A percentile compares a stretch with the other conserved stretches of the same genome.
Conservation (phyloP, 495 filamentous ascomycete genomes). For the Sordaria brevicollis region DNA sequence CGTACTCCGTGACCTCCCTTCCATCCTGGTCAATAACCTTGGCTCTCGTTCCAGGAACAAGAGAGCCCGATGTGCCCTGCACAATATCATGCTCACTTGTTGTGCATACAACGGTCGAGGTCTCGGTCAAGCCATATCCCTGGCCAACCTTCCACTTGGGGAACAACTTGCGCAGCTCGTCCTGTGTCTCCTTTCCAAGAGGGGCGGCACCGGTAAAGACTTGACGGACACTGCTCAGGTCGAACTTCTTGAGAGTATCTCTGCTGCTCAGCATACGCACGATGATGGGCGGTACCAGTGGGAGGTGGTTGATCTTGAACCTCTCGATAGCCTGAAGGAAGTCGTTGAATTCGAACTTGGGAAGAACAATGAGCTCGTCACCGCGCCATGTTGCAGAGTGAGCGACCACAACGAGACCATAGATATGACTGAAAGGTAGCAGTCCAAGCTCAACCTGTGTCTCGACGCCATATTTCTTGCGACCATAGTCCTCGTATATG, state of each 20-base stretch:
- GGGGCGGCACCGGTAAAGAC: constrained; percentile 81
- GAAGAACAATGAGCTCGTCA: constrained; percentile 69
- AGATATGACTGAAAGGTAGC: constrained; percentile 81
- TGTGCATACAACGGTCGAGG: constrained; percentile 59
- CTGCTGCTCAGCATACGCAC: constrained; percentile 66
- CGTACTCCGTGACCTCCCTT: constrained; percentile 62
- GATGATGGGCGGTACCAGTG: constrained; percentile 76
- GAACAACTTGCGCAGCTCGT: constrained; percentile 52
- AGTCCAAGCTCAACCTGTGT: constrained; percentile 62
- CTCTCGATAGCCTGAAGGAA: constrained; percentile 58
- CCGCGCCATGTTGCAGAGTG: constrained; percentile 63
- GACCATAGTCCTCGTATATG: constrained; percentile 40
- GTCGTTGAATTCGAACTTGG: constrained; percentile 66
- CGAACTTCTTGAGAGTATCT: constrained; percentile 53
- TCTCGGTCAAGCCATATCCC: constrained; percentile 83
- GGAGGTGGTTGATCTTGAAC: constrained; percentile 61
- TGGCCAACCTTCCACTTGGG: constrained; percentile 62
- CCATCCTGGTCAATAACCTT: constrained; percentile 66
- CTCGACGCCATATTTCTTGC: constrained; percentile 27
- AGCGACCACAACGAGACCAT: constrained; percentile 67
- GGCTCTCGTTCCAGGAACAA: constrained; percentile 56
- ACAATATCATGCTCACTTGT: constrained; percentile 57
- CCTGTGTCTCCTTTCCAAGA: constrained; percentile 66
- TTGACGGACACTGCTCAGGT: constrained; percentile 56
- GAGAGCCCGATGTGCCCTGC: constrained; percentile 62